These are phyloP conservation scores for Penicillium samsonianum DNA, from an alignment of 495 filamentous ascomycete genomes.

Conservation along the genomic window DNA sequence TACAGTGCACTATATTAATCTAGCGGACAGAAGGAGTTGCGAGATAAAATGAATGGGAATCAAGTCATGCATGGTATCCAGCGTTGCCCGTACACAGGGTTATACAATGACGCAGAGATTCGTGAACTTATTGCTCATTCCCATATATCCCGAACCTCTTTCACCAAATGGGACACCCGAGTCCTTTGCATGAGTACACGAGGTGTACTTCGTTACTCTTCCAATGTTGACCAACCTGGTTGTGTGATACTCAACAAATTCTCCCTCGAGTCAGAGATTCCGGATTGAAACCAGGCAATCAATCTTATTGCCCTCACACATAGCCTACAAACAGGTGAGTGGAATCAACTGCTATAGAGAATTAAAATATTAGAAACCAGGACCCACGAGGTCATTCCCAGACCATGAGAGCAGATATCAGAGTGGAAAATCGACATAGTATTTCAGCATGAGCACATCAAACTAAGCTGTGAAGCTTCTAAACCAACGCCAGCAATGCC, in stretches of 20 bases:
- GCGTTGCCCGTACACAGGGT: neutral
- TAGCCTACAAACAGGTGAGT: neutral
- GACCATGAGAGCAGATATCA: neutral
- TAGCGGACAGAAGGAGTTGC: neutral
- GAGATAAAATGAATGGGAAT: neutral
- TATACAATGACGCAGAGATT: slow-evolving; percentile 6
- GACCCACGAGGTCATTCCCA: neutral
- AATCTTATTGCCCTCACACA: neutral
- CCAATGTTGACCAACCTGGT: slow-evolving; percentile 23
- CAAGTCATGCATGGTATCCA: neutral
- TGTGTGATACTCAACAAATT: slow-evolving; percentile 19
- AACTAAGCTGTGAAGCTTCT: slow-evolving; percentile 18
- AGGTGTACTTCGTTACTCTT: slow-evolving; percentile 24
- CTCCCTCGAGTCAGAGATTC: slow-evolving; percentile 14
- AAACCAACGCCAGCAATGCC: slow-evolving; percentile 39
- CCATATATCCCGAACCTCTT: neutral
- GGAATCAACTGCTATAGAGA: neutral
- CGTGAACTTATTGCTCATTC: neutral
- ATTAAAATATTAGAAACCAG: neutral
- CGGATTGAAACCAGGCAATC: neutral
- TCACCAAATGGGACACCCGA: slow-evolving; percentile 1
- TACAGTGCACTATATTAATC: neutral
- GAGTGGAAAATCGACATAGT: slow-evolving; percentile 7
- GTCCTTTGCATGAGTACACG: neutral
- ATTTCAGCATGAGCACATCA: slow-evolving; percentile 8